phyloP scores from a whole-genome alignment of 2,329 filamentous ascomycete genomes.

The Tolypocladium nubicola region DNA sequence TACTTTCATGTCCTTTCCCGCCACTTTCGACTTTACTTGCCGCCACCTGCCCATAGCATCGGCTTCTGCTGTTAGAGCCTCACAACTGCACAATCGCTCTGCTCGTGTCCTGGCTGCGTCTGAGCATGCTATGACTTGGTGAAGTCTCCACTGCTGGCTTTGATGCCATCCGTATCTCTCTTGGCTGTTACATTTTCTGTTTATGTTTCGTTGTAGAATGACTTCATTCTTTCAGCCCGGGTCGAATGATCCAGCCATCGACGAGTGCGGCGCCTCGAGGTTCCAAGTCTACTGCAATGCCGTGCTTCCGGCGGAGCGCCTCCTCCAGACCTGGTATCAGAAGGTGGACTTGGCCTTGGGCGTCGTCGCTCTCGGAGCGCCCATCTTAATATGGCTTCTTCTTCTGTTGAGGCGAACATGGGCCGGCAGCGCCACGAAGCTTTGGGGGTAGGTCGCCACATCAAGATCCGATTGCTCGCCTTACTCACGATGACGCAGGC shows the following conservation, averaged over 20 bases:
- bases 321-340: constrained; percentile 15
- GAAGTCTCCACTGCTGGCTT: neutral
- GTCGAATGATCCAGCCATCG: constrained; percentile 15
- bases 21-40: neutral
- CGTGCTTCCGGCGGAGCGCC: constrained; percentile 9
- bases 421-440: neutral
- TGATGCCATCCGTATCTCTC: neutral
- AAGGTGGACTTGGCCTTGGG: constrained; percentile 15
- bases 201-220: constrained; percentile 11
- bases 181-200: neutral
- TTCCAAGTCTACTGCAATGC: constrained; percentile 21
- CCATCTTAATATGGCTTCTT: constrained; percentile 8
- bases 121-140: neutral
- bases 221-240: constrained; percentile 22
- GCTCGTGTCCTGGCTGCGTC: neutral
- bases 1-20: neutral
- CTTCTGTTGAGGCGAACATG: neutral
- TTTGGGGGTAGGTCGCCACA: neutral
- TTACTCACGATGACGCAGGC: neutral
- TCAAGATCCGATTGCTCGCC: neutral
- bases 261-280: constrained; percentile 9
- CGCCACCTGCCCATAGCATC: neutral
- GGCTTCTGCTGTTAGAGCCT: neutral
- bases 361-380: constrained; percentile 9
- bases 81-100: neutral